Conservation (phyloP, 73 alveolate species). For the Breviolum minutum region DNA sequence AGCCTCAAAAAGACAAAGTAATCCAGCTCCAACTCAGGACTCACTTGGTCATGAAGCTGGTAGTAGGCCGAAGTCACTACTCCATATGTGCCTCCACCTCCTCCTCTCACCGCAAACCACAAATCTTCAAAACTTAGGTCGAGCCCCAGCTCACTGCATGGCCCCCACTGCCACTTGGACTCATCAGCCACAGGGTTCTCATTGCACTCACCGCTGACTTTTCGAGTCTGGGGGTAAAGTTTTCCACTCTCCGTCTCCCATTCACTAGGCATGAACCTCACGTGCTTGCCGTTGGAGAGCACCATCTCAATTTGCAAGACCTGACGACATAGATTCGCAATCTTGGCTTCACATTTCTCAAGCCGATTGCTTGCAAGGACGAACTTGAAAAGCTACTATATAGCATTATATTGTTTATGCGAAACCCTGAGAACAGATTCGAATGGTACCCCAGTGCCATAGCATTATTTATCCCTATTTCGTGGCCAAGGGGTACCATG, state of each 20-base stretch:
- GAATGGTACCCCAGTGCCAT: too few species aligned
- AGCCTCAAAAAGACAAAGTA: not conserved
- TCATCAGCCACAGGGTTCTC: conserved; percentile 36
- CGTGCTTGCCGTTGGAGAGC: conserved; percentile 18
- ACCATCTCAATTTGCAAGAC: conserved; percentile 53
- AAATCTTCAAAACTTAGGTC: not conserved
- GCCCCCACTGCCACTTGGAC: conserved; percentile 48
- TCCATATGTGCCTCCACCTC: conserved; percentile 49
- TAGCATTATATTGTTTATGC: too few species aligned
- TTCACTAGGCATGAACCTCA: conserved; percentile 34
- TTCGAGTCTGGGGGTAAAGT: conserved; percentile 4
- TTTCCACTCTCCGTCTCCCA: conserved; percentile 13
- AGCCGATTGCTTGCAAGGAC: too few species aligned
- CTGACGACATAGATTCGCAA: too few species aligned
- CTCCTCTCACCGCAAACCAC: conserved; percentile 58
- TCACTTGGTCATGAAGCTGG: conserved; percentile 43
- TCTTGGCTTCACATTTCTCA: too few species aligned
- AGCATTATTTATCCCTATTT: too few species aligned
- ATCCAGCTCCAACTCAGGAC: not conserved
- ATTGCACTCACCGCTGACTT: conserved; percentile 22
- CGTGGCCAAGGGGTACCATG: too few species aligned
- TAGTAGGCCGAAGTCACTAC: conserved; percentile 41
- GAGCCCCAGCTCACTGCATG: conserved; percentile 13
- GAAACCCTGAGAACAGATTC: too few species aligned
- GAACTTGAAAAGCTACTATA: too few species aligned